Evolutionary conservation across 2,329 filamentous ascomycete species (phyloP).

Genomic region (Trichoderma asperellum): DNA sequence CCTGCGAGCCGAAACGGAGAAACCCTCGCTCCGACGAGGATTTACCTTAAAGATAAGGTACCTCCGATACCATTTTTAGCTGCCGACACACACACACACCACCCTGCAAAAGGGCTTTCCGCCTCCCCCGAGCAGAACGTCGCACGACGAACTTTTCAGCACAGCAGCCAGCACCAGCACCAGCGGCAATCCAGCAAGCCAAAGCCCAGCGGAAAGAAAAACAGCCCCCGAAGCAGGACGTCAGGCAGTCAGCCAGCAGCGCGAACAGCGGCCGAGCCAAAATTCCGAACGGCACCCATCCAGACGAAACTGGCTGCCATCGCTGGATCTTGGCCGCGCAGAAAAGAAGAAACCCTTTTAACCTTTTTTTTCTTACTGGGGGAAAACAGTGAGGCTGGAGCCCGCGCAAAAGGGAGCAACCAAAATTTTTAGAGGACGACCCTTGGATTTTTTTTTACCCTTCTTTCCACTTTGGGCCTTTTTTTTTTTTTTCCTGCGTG

Average conservation of each 20-base stretch:
- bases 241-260: constrained; percentile 29
- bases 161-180: constrained; percentile 38
- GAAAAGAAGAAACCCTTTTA: background rate
- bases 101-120: constrained; percentile 43
- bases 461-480: background rate
- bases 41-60: constrained; percentile 7
- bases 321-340: background rate
- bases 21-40: constrained; percentile 21
- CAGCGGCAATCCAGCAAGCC: background rate
- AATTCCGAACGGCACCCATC: background rate
- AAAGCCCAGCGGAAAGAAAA: background rate
- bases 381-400: background rate
- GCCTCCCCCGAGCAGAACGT: constrained; percentile 36
- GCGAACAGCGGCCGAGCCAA: background rate
- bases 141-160: constrained; percentile 53
- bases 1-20: constrained; percentile 16
- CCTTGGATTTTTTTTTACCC: background rate
- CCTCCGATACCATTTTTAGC: constrained; percentile 13
- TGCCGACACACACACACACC: constrained; percentile 11
- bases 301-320: background rate
- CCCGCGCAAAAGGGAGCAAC: background rate
- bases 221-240: constrained; percentile 33
- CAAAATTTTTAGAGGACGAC: background rate
- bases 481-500: background rate
- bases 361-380: background rate